phyloP scores from a whole-genome alignment of 2,329 filamentous ascomycete genomes.

The Talaromyces rugulosus region DNA sequence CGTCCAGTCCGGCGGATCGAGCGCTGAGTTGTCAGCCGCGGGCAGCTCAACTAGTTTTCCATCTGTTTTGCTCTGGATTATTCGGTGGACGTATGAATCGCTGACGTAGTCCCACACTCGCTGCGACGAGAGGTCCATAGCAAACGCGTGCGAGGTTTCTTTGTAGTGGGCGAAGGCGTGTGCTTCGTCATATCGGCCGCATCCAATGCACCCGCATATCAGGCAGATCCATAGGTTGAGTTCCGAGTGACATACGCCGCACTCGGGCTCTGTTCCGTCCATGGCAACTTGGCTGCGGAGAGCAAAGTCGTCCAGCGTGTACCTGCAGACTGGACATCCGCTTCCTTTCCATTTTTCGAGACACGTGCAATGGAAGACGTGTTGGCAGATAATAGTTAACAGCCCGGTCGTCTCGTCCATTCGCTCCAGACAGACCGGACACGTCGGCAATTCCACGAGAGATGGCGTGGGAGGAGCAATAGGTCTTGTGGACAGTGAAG shows the following conservation, averaged over 20 bases:
- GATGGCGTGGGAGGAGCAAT: slow-evolving; percentile 74
- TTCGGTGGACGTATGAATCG: slow-evolving; percentile 90
- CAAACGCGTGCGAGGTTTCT: slow-evolving; percentile 81
- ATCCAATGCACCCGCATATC: slow-evolving; percentile 88
- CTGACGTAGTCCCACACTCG: slow-evolving; percentile 98
- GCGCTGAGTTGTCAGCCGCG: slow-evolving; percentile 45
- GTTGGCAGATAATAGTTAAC: slow-evolving; percentile 93
- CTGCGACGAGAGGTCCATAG: slow-evolving; percentile 87
- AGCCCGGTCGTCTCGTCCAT: slow-evolving; percentile 98
- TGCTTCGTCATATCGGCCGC: slow-evolving; percentile 87
- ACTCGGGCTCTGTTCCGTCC: slow-evolving; percentile 49
- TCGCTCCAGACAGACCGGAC: slow-evolving; percentile 90
- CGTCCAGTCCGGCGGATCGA: slow-evolving; percentile 39
- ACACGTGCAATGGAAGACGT: slow-evolving; percentile 96
- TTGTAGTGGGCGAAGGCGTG: slow-evolving; percentile 95
- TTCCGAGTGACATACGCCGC: slow-evolving; percentile 72
- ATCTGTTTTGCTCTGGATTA: slow-evolving; percentile 90
- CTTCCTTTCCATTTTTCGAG: slow-evolving; percentile 93
- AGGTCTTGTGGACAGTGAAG: slow-evolving; percentile 56
- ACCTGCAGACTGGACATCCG: slow-evolving; percentile 91
- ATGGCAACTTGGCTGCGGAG: slow-evolving; percentile 44
- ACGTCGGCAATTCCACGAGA: slow-evolving; percentile 87
- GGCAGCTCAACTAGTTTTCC: slow-evolving; percentile 91
- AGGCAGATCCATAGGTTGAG: slow-evolving; percentile 93
- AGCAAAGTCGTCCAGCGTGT: slow-evolving; percentile 63